phyloP scores from a whole-genome alignment of 2,329 filamentous ascomycete genomes.

The Xylariaceae sp. region DNA sequence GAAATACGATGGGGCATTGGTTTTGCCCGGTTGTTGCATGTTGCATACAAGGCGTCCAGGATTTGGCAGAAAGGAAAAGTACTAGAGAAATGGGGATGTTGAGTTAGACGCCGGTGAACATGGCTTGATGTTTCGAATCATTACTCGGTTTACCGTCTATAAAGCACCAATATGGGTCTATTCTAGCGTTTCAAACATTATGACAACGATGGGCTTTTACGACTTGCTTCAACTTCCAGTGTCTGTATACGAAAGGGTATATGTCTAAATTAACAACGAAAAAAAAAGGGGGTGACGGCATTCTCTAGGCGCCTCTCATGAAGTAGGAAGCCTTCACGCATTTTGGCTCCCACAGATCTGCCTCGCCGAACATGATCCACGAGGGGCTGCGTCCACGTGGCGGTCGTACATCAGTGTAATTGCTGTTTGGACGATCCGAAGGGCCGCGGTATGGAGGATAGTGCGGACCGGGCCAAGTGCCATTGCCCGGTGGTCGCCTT shows the following conservation, averaged over 20 bases:
- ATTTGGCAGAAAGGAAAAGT: not conserved
- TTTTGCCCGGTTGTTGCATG: not conserved
- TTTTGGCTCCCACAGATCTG: constrained; percentile 37
- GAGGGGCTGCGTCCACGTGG: constrained; percentile 24
- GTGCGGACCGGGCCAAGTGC: constrained; percentile 12
- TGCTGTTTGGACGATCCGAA: not conserved
- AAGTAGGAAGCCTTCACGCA: constrained; percentile 13
- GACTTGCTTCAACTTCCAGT: not conserved
- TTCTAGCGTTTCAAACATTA: not conserved
- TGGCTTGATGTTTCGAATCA: not conserved
- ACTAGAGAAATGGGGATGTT: constrained; percentile 20
- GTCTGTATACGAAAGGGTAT: not conserved
- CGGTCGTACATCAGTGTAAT: not conserved
- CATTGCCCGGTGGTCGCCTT: constrained; percentile 17
- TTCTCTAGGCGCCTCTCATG: not conserved
- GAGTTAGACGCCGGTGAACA: not conserved
- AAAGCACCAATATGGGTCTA: not conserved
- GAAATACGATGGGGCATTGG: not conserved
- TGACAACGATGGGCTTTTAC: not conserved
- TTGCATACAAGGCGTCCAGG: constrained; percentile 13
- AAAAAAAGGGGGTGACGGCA: not conserved
- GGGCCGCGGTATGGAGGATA: not conserved
- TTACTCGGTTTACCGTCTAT: not conserved
- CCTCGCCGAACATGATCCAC: constrained; percentile 22
- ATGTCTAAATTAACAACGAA: not conserved